These are phyloP conservation scores for Chalara sp. DNA, from an alignment of 2,329 filamentous ascomycete genomes.

Conservation along the genomic window DNA sequence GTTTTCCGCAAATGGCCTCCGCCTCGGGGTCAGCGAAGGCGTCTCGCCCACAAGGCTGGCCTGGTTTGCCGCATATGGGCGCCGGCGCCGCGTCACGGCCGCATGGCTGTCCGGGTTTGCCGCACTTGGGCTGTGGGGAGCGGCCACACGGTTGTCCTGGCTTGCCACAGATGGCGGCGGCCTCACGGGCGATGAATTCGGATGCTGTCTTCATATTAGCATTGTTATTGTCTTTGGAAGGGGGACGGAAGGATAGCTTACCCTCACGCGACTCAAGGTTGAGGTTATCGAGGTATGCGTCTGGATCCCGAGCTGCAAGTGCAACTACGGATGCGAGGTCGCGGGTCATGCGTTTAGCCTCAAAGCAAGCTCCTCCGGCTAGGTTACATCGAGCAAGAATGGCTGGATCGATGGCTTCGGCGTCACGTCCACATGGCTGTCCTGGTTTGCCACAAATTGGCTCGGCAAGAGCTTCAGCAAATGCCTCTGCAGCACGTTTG, in stretches of 20 bases:
- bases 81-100: not conserved
- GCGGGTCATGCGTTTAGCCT: slow-evolving; percentile 8
- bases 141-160: slow-evolving; percentile 5
- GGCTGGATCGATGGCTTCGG: not conserved
- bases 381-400: slow-evolving; percentile 3
- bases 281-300: slow-evolving; percentile 1
- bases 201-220: slow-evolving; percentile 2
- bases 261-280: slow-evolving; percentile 4
- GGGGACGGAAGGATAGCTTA: not conserved
- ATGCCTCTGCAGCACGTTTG: slow-evolving; percentile 4
- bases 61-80: slow-evolving; percentile 3
- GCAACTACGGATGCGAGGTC: slow-evolving; percentile 5
- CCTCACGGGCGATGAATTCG: slow-evolving; percentile 5
- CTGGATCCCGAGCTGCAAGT: not conserved
- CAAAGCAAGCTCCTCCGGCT: slow-evolving; percentile 8
- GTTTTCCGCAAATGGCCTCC: slow-evolving; percentile 1
- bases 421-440: slow-evolving; percentile 12
- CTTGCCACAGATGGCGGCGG: slow-evolving; percentile 3
- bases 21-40: not conserved
- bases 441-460: slow-evolving; percentile 17
- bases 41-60: slow-evolving; percentile 3
- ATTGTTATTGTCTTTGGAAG: not conserved
- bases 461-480: slow-evolving; percentile 4
- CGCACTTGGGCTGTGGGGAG: slow-evolving; percentile 3
- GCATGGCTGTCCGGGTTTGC: slow-evolving; percentile 12